Base-by-base conservation (phyloP, 768 basidiomycete species). In the Sporobolomyces phaffii region DNA sequence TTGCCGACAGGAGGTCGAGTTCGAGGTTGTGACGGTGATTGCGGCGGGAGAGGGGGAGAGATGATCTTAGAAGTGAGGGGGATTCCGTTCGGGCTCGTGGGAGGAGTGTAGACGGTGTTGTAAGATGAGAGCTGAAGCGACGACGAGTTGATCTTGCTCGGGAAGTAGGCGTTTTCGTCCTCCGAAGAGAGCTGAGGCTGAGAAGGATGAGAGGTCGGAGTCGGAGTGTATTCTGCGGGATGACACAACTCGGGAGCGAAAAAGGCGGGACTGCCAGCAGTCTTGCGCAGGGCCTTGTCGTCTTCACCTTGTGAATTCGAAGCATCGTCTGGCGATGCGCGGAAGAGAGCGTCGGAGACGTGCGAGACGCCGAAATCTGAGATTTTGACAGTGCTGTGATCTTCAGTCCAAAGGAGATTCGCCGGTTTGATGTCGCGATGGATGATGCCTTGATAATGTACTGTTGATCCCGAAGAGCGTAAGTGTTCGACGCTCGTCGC, bases 401-500 rank as follows among this genome's bases (percentile, higher is more conserved):
- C 89, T 31, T 83, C 82, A 4, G 88, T 88, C 86, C 90, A 91
- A 33, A 99, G 83, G 28, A 99, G 85, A 78, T 99, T 99, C 50
- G 92, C 90, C 31, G 96, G 96, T 77, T 99, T 99, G 81, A 99
- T 98, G 79, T 99, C 96, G 63, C 96, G 90, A 79, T 99, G 96
- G 54, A 99, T 97, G 77, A 99, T 98, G 28, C 94, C 96, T 76
- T 98, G 92, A 74, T 88, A 85, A 76, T 99, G 96, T 2, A 99
- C 94, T 98, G 75, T n/a, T 20, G 26, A 20, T 13, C 36, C 52
- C 47, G 24, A 33, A 60, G 31, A 31, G 36, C 67, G 40, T 66
- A 73, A 61, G 47, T n/a, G n/a, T n/a, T n/a, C 59, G 64, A 45
- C 34, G 63, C 41, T 57, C 60, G 62, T 22, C 20, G 34, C 31